Percentiles rank a stretch among this genome's conserved stretches.
These are phyloP conservation scores for Phyllosticta citriasiana DNA, from an alignment of 2,329 filamentous ascomycete genomes.

Conservation along the genomic window DNA sequence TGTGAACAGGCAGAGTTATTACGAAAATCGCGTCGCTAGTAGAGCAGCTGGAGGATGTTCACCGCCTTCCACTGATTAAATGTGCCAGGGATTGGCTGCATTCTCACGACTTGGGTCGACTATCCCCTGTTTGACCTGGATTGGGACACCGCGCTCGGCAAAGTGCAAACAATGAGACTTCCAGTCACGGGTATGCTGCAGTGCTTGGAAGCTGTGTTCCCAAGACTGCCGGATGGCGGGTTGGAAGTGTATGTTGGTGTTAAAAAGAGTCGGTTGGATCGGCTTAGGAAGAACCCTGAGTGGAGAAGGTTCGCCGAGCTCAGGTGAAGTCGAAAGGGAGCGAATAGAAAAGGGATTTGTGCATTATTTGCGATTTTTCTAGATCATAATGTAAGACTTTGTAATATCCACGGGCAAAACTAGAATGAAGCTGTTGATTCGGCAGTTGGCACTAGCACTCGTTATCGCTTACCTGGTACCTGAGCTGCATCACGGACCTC, in stretches of 20 bases:
- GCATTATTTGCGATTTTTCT: background rate
- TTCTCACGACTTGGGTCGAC: background rate
- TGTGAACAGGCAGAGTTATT: background rate
- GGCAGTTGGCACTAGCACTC: background rate
- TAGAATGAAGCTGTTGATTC: background rate
- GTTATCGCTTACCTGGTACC: background rate
- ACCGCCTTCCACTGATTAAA: background rate
- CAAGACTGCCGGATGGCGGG: background rate
- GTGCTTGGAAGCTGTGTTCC: background rate
- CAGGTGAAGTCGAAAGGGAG: background rate
- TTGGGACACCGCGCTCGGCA: background rate
- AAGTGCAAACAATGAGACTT: background rate
- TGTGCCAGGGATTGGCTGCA: background rate
- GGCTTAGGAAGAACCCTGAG: background rate
- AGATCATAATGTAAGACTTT: background rate
- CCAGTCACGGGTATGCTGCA: background rate
- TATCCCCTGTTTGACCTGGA: background rate
- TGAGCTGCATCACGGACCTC: background rate
- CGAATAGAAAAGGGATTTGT: background rate
- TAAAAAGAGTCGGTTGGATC: background rate
- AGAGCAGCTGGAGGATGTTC: background rate
- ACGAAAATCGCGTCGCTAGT: background rate
- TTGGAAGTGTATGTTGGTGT: constrained; percentile 1
- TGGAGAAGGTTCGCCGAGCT: background rate
- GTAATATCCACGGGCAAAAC: background rate